A percentile compares a stretch with the other conserved stretches of the same genome.
Conservation (phyloP, 1,284 basidiomycete species). For the Cutaneotrichosporon sp. region DNA sequence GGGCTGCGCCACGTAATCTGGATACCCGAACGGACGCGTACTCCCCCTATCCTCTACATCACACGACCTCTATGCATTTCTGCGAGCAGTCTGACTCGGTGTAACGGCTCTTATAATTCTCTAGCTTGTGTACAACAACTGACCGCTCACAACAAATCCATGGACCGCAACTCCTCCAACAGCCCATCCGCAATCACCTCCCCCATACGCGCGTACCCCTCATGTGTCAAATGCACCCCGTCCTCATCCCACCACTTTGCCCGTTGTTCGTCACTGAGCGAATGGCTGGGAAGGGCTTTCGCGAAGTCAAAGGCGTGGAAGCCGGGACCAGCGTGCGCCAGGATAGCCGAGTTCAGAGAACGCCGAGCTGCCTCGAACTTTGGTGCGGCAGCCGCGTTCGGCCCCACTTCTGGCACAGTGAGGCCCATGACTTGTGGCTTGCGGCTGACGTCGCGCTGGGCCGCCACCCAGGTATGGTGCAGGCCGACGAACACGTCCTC, state of each 20-base stretch:
- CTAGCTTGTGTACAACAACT: too few species aligned
- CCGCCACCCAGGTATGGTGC: too few species aligned
- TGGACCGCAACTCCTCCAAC: neutral
- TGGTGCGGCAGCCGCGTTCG: too few species aligned
- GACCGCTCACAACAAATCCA: too few species aligned
- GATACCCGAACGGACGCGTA: too few species aligned
- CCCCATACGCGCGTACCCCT: slow-evolving; percentile 9
- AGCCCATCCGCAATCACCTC: slow-evolving; percentile 3
- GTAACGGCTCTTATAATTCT: too few species aligned
- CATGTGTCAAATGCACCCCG: slow-evolving; percentile 2
- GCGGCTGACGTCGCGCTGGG: too few species aligned
- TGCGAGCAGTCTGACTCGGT: too few species aligned
- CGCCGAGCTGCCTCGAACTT: neutral
- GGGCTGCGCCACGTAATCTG: too few species aligned
- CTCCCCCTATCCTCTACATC: neutral
- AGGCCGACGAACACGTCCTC: too few species aligned
- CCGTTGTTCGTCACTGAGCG: neutral
- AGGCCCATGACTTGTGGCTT: too few species aligned
- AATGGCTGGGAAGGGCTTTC: neutral
- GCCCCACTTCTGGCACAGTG: slow-evolving; percentile 4
- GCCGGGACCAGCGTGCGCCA: neutral
- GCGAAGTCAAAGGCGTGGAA: slow-evolving; percentile 5
- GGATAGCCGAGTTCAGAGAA: neutral
- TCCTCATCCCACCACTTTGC: slow-evolving; percentile 9
- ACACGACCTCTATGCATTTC: neutral